Conservation (phyloP, 202 grass and related monocot genomes). For the Zoysia matrella region DNA sequence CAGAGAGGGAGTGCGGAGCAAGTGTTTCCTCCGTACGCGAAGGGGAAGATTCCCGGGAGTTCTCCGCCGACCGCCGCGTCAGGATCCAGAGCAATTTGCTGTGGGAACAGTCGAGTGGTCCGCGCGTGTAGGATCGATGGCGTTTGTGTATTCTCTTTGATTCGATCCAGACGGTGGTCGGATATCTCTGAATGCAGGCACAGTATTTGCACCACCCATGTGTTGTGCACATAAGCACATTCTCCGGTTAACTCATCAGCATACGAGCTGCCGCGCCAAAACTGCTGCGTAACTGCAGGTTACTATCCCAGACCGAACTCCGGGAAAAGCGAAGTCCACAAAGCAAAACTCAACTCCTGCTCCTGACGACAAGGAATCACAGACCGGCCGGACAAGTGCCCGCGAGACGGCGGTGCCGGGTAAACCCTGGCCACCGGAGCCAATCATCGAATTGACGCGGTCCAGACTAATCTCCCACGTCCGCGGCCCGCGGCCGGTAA, state of each 20-base stretch:
- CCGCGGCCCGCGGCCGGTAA: background rate
- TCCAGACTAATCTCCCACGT: background rate
- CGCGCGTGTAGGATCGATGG: too few relatives aligned
- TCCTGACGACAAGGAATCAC: conserved; percentile 6
- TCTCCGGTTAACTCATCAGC: background rate
- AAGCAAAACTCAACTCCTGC: background rate
- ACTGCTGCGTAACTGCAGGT: background rate
- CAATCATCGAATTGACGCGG: background rate
- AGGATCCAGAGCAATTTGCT: too few relatives aligned
- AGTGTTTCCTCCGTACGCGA: too few relatives aligned
- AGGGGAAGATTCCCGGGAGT: too few relatives aligned
- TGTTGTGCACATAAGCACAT: too few relatives aligned
- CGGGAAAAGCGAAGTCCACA: background rate
- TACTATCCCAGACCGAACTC: background rate
- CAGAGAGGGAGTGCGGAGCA: too few relatives aligned
- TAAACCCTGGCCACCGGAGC: background rate
- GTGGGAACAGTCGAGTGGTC: too few relatives aligned
- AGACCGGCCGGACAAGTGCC: background rate
- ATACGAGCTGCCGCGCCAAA: background rate
- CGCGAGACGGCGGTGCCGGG: background rate
- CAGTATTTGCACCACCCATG: too few relatives aligned
- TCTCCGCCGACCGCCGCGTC: too few relatives aligned
- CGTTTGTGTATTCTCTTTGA: too few relatives aligned
- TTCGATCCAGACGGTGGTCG: too few relatives aligned
- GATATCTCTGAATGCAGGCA: background rate